Evolutionary conservation across 768 basidiomycete species (phyloP), one percentile per base, ranked within the genome.

Genomic region (Termitomyces sp.): DNA sequence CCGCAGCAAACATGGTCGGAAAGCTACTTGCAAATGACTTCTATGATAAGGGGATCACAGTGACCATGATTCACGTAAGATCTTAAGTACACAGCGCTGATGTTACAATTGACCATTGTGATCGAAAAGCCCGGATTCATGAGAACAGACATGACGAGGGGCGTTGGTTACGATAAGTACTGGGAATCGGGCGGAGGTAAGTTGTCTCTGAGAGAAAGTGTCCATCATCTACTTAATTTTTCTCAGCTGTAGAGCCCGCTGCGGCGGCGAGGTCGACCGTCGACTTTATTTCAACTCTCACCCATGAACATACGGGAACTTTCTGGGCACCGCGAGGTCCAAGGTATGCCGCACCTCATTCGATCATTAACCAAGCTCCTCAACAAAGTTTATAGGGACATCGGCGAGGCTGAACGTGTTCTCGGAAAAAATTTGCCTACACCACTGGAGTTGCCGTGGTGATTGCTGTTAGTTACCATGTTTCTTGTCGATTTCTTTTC

Each of bases 1-100:
- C 76, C 1, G 81, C 81, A 25, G 74, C 71, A 5, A 81, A 83
- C 62, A 83, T 83, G 81, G 72, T 78, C 10, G 80, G 79, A 2
- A 74, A 75, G 48, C 67, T 82, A 25, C 64, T 82, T 43, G 69
- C 73, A 9, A 70, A 72, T 48, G 79, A 81, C 61, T 60, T 82
- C 14, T 67, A 73, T 38, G 71, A 74, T 25, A 71, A 74, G 53
- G 76, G 76, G 2, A 65, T 81, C 14, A 69, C 74, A 0, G 75
- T 81, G 11, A 73, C 68, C 1, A 77, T 80, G 75, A 74, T 82
- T 42, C 79, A 81, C 66, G 79, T 80, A 42, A 60, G 78, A 47
- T 11, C 48, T 40, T 4, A 8, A 25, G 17, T 37, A 20, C 20
- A 5, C 25, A 4, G 7, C 12, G 14, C 9, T n/a, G 10, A 31